These are phyloP conservation scores for Candida neerlandica DNA, from an alignment of 1,139 yeast species.

Conservation along the genomic window DNA sequence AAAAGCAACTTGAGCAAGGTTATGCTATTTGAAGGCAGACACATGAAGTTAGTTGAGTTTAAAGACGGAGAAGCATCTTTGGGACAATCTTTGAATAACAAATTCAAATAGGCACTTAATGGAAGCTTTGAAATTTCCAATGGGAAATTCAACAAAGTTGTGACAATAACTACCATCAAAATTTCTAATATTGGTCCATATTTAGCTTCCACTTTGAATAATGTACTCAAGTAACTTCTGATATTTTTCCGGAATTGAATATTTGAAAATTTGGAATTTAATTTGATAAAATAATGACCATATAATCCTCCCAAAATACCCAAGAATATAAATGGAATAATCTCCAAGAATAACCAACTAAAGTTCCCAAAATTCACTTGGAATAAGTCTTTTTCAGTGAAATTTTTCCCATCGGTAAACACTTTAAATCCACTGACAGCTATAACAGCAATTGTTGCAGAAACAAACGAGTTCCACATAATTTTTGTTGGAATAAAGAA, in stretches of 20 bases:
- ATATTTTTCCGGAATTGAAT: constrained; percentile 22
- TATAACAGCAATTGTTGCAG: constrained; percentile 74
- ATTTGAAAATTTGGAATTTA: constrained; percentile 43
- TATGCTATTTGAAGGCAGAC: constrained; percentile 29
- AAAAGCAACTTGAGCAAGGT: constrained; percentile 42
- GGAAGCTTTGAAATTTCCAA: constrained; percentile 57
- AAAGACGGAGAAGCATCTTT: constrained; percentile 16
- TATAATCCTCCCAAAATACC: constrained; percentile 72
- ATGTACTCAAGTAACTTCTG: constrained; percentile 21
- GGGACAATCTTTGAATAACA: constrained; percentile 67
- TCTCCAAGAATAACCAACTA: constrained; percentile 72
- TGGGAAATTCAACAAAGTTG: constrained; percentile 60
- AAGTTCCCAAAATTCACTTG: constrained; percentile 66
- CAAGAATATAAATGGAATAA: constrained; percentile 64
- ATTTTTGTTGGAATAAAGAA: constrained; percentile 63
- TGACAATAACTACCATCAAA: constrained; percentile 45
- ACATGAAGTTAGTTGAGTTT: constrained; percentile 37
- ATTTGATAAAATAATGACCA: constrained; percentile 56
- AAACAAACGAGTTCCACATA: constrained; percentile 82
- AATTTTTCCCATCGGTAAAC: constrained; percentile 57
- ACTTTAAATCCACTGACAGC: constrained; percentile 58
- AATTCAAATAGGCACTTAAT: constrained; percentile 54
- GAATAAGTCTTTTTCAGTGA: constrained; percentile 60
- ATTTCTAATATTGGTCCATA: constrained; percentile 49
- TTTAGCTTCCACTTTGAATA: constrained; percentile 17